phyloP scores from a whole-genome alignment of 768 basidiomycete species.

The Gloeostereum incarnatum region DNA sequence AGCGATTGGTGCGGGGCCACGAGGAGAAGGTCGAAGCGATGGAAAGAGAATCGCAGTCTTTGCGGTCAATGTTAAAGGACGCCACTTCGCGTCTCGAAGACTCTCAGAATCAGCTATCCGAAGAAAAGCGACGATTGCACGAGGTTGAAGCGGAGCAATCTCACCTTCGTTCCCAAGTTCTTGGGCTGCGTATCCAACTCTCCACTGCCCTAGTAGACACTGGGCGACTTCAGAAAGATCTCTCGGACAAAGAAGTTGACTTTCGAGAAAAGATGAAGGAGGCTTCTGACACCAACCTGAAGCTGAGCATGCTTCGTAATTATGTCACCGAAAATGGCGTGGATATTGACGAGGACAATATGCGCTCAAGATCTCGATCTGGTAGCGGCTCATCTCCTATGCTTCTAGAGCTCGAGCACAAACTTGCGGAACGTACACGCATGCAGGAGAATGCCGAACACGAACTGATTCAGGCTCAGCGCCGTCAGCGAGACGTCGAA shows the following conservation, averaged over 20 bases:
- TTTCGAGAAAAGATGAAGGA: conserved; percentile 57
- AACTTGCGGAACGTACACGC: conserved; percentile 64
- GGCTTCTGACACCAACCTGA: conserved; percentile 59
- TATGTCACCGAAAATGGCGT: conserved; percentile 88
- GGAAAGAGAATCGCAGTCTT: conserved; percentile 65
- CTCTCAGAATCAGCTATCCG: conserved; percentile 49
- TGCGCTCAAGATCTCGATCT: conserved; percentile 32
- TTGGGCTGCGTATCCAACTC: conserved; percentile 65
- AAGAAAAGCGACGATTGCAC: conserved; percentile 57
- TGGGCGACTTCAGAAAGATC: conserved; percentile 61
- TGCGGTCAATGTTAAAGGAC: conserved; percentile 78
- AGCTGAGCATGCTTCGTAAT: conserved; percentile 71
- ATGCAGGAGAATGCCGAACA: conserved; percentile 69
- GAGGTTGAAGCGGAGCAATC: conserved; percentile 60
- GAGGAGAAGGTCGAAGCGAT: conserved; percentile 76
- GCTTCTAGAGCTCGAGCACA: conserved; percentile 67
- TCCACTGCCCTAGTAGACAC: conserved; percentile 59
- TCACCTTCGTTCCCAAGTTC: conserved; percentile 61
- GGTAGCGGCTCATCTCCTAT: conserved; percentile 29
- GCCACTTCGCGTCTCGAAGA: conserved; percentile 64
- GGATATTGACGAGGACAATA: conserved; percentile 62
- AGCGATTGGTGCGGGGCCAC: conserved; percentile 64
- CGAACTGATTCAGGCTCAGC: conserved; percentile 57
- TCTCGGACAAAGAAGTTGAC: conserved; percentile 55
- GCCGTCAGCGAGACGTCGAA: conserved; percentile 69